A percentile compares a stretch with the other conserved stretches of the same genome.
Conservation (phyloP, 108 stramenopile species). For the Cyclotella kingstonii region DNA sequence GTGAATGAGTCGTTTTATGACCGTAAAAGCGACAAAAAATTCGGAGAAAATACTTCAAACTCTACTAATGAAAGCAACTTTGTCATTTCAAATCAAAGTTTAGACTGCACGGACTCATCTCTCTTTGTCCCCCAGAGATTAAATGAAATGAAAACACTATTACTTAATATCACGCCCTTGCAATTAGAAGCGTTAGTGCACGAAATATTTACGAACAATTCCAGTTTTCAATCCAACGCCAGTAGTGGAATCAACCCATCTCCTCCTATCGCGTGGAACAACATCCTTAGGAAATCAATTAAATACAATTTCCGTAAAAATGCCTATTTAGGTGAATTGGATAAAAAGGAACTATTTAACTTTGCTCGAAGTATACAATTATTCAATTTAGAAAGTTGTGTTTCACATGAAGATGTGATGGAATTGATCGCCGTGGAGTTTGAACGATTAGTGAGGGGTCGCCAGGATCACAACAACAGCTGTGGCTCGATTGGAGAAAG, state of each 20-base stretch:
- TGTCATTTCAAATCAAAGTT: background rate
- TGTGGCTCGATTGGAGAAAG: background rate
- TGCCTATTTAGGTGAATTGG: slow-evolving; percentile 24
- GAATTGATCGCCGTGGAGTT: slow-evolving; percentile 36
- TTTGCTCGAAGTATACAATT: slow-evolving; percentile 18
- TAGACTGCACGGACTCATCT: background rate
- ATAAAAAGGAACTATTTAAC: slow-evolving; percentile 12
- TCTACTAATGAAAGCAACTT: background rate
- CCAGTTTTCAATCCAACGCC: background rate
- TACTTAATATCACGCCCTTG: slow-evolving; percentile 24
- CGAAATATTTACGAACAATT: slow-evolving; percentile 23
- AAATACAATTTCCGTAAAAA: slow-evolving; percentile 21
- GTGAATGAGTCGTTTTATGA: background rate
- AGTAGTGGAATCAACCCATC: background rate
- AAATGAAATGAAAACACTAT: slow-evolving; percentile 31
- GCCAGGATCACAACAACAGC: background rate
- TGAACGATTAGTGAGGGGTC: slow-evolving; percentile 29
- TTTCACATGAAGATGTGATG: slow-evolving; percentile 16
- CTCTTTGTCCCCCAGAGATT: slow-evolving; percentile 22
- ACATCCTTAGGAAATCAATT: slow-evolving; percentile 8
- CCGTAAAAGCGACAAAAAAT: background rate
- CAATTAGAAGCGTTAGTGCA: slow-evolving; percentile 31
- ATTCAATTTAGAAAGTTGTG: slow-evolving; percentile 17
- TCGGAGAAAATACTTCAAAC: background rate
- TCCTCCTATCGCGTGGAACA: slow-evolving; percentile 1